Evolutionary conservation across 805 yeast species (phyloP), one percentile per base, ranked within the genome.

Genomic region (Sugiyamaella americana): DNA sequence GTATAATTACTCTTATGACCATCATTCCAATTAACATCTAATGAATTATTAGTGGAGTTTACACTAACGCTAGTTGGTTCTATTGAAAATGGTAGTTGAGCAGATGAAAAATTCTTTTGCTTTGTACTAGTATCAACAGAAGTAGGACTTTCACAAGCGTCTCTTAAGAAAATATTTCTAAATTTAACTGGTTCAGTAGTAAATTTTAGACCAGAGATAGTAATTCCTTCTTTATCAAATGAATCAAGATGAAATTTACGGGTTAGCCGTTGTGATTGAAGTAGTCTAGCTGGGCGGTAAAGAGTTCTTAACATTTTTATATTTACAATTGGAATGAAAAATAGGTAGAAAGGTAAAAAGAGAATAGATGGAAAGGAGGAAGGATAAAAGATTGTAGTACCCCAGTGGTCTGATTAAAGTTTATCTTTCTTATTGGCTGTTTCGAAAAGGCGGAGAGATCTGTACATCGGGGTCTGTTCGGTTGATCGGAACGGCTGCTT

Each of bases 91-190:
- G 49, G 53, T 1, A 61, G 53, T 2, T 63, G 60, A 18, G 63
- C 63, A 0, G 88, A 80, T n/a, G 83, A 74, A 62, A 82, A 80
- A 23, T 72, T 58, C 58, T 82, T 84, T 58, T 84, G 89, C 17
- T 73, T 72, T 0, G 85, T 73, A 21, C 62, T 58, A 2, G 69
- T 65, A 52, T 84, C 85, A 3, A 81, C 69, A 0, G 84, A 76
- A 8, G 55, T 57, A 0, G 65, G 52, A 11, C 76, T 64, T 3
- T 61, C 58, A 40, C 87, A 80, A 0, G 87, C 71, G 56, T 84
- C 94, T 57, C 91, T 71, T 17, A 85, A 66, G 54, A 84, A 82
- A 18, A 61, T 36, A 34, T 51, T 48, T 22, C 55, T 46, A 44
- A 55, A 61, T 20, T 35, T 41, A 3, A 53, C 54, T 13, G 40